Evolutionary conservation across 257 asterid genomes (phyloP).

Genomic region (Phtheirospermum japonicum): DNA sequence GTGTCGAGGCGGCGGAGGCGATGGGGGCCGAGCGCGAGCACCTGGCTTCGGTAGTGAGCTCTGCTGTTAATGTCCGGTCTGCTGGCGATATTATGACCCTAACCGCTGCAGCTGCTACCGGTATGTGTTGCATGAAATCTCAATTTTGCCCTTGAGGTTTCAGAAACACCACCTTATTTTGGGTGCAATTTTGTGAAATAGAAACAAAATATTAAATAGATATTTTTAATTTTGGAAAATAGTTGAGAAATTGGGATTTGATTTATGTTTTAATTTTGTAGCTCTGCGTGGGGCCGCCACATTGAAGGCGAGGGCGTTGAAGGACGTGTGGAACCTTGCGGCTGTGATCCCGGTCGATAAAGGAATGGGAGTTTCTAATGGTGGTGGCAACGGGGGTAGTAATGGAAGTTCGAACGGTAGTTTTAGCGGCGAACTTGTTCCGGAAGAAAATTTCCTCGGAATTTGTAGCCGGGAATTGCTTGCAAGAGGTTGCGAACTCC

Average conservation of each 20-base stretch:
- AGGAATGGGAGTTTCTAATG: constrained; percentile 45
- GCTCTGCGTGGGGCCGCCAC: constrained; percentile 97
- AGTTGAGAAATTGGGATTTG: not conserved
- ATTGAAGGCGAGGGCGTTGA: constrained; percentile 78
- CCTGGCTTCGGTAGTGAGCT: constrained; percentile 79
- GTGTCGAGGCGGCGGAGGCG: constrained; percentile 94
- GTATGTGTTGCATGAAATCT: constrained; percentile 30
- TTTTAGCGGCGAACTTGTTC: constrained; percentile 76
- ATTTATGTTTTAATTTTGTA: constrained; percentile 16
- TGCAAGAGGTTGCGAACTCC: constrained; percentile 87
- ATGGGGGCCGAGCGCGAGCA: constrained; percentile 97
- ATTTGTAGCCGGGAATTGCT: constrained; percentile 85
- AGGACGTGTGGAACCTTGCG: constrained; percentile 91
- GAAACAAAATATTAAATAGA: too few relatives aligned
- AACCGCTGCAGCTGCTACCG: constrained; percentile 96
- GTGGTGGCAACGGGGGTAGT: constrained; percentile 52
- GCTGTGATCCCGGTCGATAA: constrained; percentile 85
- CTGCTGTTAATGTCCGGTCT: constrained; percentile 90
- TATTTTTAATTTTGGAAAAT: too few relatives aligned
- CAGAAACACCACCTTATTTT: too few relatives aligned
- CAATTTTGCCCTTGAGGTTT: not conserved
- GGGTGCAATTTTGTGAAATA: too few relatives aligned
- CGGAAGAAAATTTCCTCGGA: constrained; percentile 90
- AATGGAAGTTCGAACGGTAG: constrained; percentile 65
- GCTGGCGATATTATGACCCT: constrained; percentile 95